These are phyloP conservation scores for Cadophora gregata DNA, from an alignment of 2,329 filamentous ascomycete species.

Conservation along the genomic window DNA sequence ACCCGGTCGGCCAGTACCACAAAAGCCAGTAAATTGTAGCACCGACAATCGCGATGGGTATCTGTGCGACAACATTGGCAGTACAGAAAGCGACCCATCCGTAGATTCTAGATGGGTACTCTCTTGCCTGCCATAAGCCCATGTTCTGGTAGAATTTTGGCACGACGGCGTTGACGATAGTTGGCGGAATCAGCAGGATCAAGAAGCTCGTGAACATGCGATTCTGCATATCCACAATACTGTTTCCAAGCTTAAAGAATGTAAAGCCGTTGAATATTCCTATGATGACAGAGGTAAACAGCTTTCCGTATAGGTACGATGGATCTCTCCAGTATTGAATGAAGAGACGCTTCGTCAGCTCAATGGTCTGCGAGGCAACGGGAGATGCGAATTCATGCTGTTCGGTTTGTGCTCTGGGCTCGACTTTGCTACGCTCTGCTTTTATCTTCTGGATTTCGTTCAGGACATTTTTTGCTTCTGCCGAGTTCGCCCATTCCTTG, in stretches of 20 bases:
- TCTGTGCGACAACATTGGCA: constrained; percentile 74
- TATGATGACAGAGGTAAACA: constrained; percentile 73
- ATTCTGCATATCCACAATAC: constrained; percentile 73
- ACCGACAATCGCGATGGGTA: constrained; percentile 70
- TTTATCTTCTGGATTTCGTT: constrained; percentile 64
- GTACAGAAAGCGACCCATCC: constrained; percentile 79
- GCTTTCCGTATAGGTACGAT: constrained; percentile 77
- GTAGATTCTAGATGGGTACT: constrained; percentile 77
- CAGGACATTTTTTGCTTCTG: constrained; percentile 62
- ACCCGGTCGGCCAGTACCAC: constrained; percentile 79
- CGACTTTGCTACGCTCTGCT: constrained; percentile 45
- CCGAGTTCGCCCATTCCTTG: constrained; percentile 73
- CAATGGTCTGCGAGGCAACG: constrained; percentile 63
- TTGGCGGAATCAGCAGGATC: constrained; percentile 67
- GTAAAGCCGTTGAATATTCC: constrained; percentile 83
- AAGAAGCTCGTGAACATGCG: constrained; percentile 77
- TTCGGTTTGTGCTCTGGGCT: constrained; percentile 45
- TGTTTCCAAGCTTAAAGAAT: constrained; percentile 72
- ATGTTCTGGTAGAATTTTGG: constrained; percentile 81
- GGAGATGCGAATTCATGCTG: constrained; percentile 70
- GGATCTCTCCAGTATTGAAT: constrained; percentile 77
- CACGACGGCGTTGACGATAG: constrained; percentile 74
- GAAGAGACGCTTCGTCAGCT: constrained; percentile 74
- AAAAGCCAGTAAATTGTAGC: constrained; percentile 72
- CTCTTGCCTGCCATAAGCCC: constrained; percentile 74